Evolutionary conservation across 2,329 filamentous ascomycete genomes (phyloP), one percentile per base, ranked within the genome.

Genomic region (Zymoseptoria tritici): DNA sequence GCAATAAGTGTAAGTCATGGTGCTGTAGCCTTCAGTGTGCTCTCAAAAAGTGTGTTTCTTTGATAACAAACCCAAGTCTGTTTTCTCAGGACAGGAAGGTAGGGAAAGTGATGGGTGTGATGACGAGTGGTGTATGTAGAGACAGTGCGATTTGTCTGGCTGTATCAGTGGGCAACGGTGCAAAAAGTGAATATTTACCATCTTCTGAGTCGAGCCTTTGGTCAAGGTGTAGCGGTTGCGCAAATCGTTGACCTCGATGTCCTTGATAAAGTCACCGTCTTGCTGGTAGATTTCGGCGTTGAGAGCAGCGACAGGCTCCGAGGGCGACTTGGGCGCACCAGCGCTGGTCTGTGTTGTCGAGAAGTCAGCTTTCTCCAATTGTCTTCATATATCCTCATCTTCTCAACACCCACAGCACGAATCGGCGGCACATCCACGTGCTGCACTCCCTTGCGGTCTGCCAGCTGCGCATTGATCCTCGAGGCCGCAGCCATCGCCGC

Each of bases 231-330:
- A 99, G 70, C 93, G 90, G 75, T 97, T 99, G 66, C 93, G 88
- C 72, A 97, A 79, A 77, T 97, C 93, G 76, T 99, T 99, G 80
- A 99, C 91, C 80, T 97, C 94, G 72, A 99, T 96, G 73, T 99
- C 94, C 77, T 95, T 94, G 78, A 99, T 97, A 75, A 90, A 97
- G 77, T 99, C 94, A 70, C 94, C 94, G 74, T 97, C 94, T 63
- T 92, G 89, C 69, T 96, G 89, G 73, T 97, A 97, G 74, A 96
- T 89, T 71, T 95, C 91, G 70, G 88, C 86, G 70, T 93, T 91
- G 74, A 95, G 82, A 62, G 85, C 85, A 49, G 80, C 80, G 20
- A 77, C 75, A 20, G 74, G 74, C 21, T 76, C 76, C 29, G 81
- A 78, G 20, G 82, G 78, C 53, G 85, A 83, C 73, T 83, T 83